Conservation (phyloP, 768 basidiomycete genomes). For the Flagelloscypha sp. region DNA sequence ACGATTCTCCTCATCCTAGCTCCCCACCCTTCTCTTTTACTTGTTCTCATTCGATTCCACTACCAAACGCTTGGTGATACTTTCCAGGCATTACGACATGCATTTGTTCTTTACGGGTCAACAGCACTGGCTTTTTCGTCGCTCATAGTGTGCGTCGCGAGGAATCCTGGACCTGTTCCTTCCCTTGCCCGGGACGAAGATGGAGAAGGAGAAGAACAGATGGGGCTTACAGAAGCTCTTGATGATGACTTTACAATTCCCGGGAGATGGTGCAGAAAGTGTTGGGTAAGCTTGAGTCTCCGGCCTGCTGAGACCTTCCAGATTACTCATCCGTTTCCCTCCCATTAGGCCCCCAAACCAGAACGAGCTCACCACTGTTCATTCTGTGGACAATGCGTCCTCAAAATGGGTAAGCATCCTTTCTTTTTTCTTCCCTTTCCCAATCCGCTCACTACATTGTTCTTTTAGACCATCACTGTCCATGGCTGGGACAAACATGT, state of each 20-base stretch:
- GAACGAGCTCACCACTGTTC: conserved; percentile 77
- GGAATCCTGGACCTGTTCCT: conserved; percentile 67
- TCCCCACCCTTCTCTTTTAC: conserved; percentile 68
- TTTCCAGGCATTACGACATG: conserved; percentile 41
- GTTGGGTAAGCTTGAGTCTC: conserved; percentile 40
- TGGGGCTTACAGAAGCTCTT: conserved; percentile 54
- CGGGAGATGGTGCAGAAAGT: conserved; percentile 69
- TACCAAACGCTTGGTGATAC: conserved; percentile 44
- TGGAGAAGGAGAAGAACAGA: conserved; percentile 26
- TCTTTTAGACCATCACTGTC: conserved; percentile 72
- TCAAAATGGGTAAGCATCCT: conserved; percentile 67
- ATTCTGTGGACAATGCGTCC: conserved; percentile 65
- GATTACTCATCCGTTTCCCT: background rate
- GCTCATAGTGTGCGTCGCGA: conserved; percentile 59
- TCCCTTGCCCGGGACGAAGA: conserved; percentile 20
- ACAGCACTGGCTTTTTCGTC: conserved; percentile 65
- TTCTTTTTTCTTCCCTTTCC: background rate
- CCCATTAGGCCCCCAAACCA: conserved; percentile 53
- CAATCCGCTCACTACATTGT: conserved; percentile 1
- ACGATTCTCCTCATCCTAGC: conserved; percentile 51
- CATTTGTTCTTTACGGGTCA: conserved; percentile 53
- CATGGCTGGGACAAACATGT: conserved; percentile 73
- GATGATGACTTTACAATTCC: conserved; percentile 44
- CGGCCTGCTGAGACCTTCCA: background rate
- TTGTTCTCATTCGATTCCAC: conserved; percentile 61